A percentile compares a stretch with the other conserved stretches of the same genome.
phyloP scores from a whole-genome alignment of 768 basidiomycete species.

The Cytidiella melzeri region DNA sequence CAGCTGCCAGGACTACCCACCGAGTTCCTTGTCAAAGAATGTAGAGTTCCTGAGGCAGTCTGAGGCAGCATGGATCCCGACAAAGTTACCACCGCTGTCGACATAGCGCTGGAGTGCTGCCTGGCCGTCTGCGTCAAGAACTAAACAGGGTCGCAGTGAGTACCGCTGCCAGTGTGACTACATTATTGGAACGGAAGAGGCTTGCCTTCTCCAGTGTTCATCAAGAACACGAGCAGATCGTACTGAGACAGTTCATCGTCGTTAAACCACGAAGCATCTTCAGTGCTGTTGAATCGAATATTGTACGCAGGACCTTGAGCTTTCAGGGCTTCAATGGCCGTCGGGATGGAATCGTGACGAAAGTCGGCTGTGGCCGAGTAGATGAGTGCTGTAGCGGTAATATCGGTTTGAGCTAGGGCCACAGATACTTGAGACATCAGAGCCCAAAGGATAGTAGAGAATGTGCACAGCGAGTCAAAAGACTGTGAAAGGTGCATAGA shows the following conservation, averaged over 20 bases:
- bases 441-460: too few relatives aligned
- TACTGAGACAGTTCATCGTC: conserved; percentile 33
- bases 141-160: conserved; percentile 24
- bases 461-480: background rate
- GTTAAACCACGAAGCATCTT: conserved; percentile 37
- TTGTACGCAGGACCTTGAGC: conserved; percentile 23
- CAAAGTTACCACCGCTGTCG: conserved; percentile 39
- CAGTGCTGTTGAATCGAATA: conserved; percentile 38
- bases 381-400: conserved; percentile 16
- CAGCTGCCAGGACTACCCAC: conserved; percentile 21
- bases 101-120: conserved; percentile 37
- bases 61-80: conserved; percentile 40
- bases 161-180: too few relatives aligned
- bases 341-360: conserved; percentile 45
- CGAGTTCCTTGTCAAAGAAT: conserved; percentile 36
- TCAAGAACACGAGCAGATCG: conserved; percentile 41
- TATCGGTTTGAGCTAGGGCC: background rate
- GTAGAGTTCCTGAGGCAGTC: conserved; percentile 35
- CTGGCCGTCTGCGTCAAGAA: conserved; percentile 35
- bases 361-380: conserved; percentile 39
- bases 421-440: background rate
- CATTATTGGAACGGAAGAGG: background rate
- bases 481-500: conserved; percentile 1
- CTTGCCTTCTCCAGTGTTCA: conserved; percentile 40
- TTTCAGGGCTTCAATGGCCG: conserved; percentile 37